Conservation (phyloP, 2,329 filamentous ascomycete species). For the Penicillium sclerotigenum region DNA sequence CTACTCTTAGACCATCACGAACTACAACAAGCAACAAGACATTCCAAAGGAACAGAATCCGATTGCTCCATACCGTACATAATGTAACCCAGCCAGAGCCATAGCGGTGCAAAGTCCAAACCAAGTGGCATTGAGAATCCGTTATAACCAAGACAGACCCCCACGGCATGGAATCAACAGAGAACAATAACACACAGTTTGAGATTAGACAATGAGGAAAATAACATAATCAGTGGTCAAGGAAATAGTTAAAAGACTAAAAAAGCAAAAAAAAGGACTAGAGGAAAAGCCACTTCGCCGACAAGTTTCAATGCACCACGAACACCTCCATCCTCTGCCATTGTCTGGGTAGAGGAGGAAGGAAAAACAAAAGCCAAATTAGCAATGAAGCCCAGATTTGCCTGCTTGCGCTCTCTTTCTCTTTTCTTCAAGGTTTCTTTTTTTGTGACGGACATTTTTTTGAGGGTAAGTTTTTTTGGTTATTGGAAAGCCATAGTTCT, state of each 20-base stretch:
- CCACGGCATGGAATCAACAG: neutral
- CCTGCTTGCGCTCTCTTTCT: constrained; percentile 29
- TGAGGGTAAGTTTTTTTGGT: neutral
- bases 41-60: constrained; percentile 13
- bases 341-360: constrained; percentile 36
- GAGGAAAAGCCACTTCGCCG: constrained; percentile 34
- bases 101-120: constrained; percentile 4
- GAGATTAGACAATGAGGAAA: constrained; percentile 27
- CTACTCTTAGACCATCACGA: neutral
- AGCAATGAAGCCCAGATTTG: constrained; percentile 30
- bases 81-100: constrained; percentile 20
- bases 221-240: constrained; percentile 17
- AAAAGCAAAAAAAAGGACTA: constrained; percentile 22
- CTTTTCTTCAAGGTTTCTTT: constrained; percentile 16
- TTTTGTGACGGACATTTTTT: constrained; percentile 16
- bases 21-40: neutral
- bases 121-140: constrained; percentile 1
- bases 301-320: constrained; percentile 35
- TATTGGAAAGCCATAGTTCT: constrained; percentile 6
- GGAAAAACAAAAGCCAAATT: constrained; percentile 27
- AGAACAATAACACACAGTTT: constrained; percentile 9
- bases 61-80: constrained; percentile 32
- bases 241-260: constrained; percentile 26
- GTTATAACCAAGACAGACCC: neutral
- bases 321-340: constrained; percentile 39